Evolutionary conservation across 2,329 filamentous ascomycete species (phyloP).

Genomic region (Aspergillus tamarii): DNA sequence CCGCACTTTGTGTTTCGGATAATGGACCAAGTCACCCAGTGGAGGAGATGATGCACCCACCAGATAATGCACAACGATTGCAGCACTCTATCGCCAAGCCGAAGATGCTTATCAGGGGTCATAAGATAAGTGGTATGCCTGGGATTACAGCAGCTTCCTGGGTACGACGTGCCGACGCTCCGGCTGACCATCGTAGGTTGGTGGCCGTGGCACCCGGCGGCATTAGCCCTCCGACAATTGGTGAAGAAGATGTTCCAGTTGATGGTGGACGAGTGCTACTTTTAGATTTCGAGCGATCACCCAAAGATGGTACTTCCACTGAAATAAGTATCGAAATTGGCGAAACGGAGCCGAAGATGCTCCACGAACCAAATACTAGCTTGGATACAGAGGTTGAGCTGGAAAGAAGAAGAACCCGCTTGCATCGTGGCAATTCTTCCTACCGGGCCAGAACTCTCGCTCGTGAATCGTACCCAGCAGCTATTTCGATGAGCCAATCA

Average conservation of each 20-base stretch:
- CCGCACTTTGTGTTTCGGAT: not conserved
- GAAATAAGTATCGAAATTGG: conserved; percentile 75
- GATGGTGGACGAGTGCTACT: conserved; percentile 75
- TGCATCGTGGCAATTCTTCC: conserved; percentile 57
- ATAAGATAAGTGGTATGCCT: conserved; percentile 65
- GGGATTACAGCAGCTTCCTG: conserved; percentile 72
- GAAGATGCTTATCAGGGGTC: conserved; percentile 71
- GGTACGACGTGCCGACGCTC: conserved; percentile 62
- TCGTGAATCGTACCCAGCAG: conserved; percentile 30
- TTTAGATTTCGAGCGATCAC: conserved; percentile 72
- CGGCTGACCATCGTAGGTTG: conserved; percentile 57
- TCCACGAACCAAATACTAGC: conserved; percentile 74
- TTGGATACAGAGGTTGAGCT: conserved; percentile 79
- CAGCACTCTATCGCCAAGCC: conserved; percentile 48
- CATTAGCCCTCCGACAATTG: conserved; percentile 60
- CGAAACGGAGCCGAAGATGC: conserved; percentile 66
- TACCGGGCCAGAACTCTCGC: conserved; percentile 29
- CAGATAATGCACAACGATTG: conserved; percentile 33
- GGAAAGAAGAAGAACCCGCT: conserved; percentile 72
- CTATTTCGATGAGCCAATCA: conserved; percentile 21
- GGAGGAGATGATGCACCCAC: conserved; percentile 11
- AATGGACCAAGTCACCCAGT: not conserved
- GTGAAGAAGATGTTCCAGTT: conserved; percentile 75
- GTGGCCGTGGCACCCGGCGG: conserved; percentile 75
- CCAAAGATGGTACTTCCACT: conserved; percentile 57